phyloP scores from a whole-genome alignment of 2,329 filamentous ascomycete genomes.

The Phoma sp. region DNA sequence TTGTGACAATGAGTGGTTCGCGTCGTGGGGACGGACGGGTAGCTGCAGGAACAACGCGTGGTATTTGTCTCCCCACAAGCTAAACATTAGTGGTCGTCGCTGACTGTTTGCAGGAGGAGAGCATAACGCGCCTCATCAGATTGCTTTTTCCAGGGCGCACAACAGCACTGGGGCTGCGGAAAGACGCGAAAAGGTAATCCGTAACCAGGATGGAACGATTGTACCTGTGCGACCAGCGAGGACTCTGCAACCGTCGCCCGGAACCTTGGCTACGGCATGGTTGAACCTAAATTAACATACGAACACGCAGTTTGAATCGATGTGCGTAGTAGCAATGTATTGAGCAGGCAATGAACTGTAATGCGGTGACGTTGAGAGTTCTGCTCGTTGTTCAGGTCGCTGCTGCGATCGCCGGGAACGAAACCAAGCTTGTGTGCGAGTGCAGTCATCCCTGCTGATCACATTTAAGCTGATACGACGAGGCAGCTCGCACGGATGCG shows the following conservation, averaged over 20 bases:
- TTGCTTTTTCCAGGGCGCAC: constrained; percentile 17
- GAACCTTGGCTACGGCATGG: neutral
- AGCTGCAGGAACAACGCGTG: constrained; percentile 9
- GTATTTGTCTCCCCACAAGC: constrained; percentile 8
- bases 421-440: constrained; percentile 15
- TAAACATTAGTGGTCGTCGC: constrained; percentile 18
- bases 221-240: constrained; percentile 26
- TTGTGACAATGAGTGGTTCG: constrained; percentile 3
- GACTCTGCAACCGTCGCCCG: constrained; percentile 18
- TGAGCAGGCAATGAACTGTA: neutral
- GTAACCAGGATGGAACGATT: constrained; percentile 24
- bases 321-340: neutral
- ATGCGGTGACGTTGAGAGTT: neutral
- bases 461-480: constrained; percentile 21
- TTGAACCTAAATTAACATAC: neutral
- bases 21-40: constrained; percentile 1
- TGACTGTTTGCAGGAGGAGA: constrained; percentile 10
- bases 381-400: neutral
- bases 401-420: constrained; percentile 28
- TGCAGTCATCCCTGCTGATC: constrained; percentile 33
- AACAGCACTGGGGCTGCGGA: constrained; percentile 23
- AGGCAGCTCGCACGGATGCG: constrained; percentile 16
- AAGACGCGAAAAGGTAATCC: constrained; percentile 18
- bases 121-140: constrained; percentile 1
- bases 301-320: neutral